These are phyloP conservation scores for Yamadazyma akitaensis DNA, from an alignment of 805 yeast genomes.

Conservation along the genomic window DNA sequence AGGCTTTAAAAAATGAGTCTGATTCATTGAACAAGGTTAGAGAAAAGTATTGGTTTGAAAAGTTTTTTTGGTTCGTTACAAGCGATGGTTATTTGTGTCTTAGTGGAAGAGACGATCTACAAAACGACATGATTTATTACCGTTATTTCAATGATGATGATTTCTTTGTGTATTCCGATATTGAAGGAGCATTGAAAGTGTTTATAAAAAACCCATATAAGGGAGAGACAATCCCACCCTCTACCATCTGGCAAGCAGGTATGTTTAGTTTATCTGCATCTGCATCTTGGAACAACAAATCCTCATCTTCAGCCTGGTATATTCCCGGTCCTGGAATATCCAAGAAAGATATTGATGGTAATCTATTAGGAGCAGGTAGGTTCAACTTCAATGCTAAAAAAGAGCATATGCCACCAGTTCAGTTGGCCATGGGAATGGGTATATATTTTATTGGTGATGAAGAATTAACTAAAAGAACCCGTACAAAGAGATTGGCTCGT, in stretches of 20 bases:
- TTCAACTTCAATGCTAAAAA: conserved; percentile 55
- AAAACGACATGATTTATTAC: conserved; percentile 75
- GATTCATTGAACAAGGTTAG: conserved; percentile 58
- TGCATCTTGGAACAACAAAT: conserved; percentile 86
- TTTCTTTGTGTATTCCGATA: conserved; percentile 67
- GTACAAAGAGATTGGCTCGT: conserved; percentile 24
- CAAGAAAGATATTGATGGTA: conserved; percentile 62
- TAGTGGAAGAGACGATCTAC: conserved; percentile 80
- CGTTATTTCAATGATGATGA: conserved; percentile 76
- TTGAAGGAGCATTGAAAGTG: conserved; percentile 70
- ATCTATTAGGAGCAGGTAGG: conserved; percentile 58
- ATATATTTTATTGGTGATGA: conserved; percentile 70
- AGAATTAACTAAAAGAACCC: conserved; percentile 40
- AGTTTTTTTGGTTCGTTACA: conserved; percentile 90
- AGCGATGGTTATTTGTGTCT: conserved; percentile 83
- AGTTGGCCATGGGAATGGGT: conserved; percentile 85
- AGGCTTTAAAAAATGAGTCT: conserved; percentile 52
- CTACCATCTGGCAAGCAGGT: conserved; percentile 87
- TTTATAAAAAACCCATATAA: conserved; percentile 76
- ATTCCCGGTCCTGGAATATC: conserved; percentile 66
- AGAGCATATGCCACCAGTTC: conserved; percentile 71
- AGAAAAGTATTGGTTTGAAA: conserved; percentile 86
- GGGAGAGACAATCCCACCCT: conserved; percentile 74
- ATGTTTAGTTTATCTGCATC: conserved; percentile 77
- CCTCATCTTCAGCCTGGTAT: conserved; percentile 83